Base-by-base conservation (phyloP, 2,329 filamentous ascomycete species). In the Capronia americana region DNA sequence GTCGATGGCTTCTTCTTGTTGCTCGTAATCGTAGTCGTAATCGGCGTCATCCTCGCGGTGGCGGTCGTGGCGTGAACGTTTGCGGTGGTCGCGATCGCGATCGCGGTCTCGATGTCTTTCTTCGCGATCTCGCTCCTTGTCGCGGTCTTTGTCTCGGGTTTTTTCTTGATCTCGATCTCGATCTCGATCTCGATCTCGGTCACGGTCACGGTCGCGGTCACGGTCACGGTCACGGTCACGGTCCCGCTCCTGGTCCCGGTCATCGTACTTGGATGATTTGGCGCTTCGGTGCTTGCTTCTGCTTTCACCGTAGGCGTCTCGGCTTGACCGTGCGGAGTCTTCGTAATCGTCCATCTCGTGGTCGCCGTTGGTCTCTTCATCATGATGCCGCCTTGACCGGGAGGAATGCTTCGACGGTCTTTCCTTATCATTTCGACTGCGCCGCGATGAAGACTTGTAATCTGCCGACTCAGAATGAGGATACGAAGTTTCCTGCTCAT, bases 351-450 rank as follows among this genome's bases (percentile, higher is more conserved):
- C 61, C 65, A 69, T 68, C 17, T 70, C 67, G 28, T 72, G 54
- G 55, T 71, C 72, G 26, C 70, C 65, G 74, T 79, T 57, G 53
- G 71, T 28, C 74, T 77, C 70, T 24, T 69, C 67, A 12, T 70
- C 67, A 24, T 82, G 83, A 56, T 84, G 82, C 28, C 84, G 85
- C 30, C 82, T 83, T 26, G 58, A 81, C 38, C 84, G 83, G 34
- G 83, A 83, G 20, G 81, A 73, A 34, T 74, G 65, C 70, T 78
- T 74, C 24, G 68, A 69, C 74, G 77, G 73, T 72, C 81, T 72
- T n/a, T 86, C 83, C 64, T 82, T 82, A 50, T 90, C 87, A 69
- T 84, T 84, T 59, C 86, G 88, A 71, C 87, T 88, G 68, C 87
- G 86, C 72, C 88, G 86, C 57, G 83, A 82, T 6, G 86, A 84